Evolutionary conservation across 495 filamentous ascomycete species (phyloP).

Genomic region (Penicillium malachiteum): DNA sequence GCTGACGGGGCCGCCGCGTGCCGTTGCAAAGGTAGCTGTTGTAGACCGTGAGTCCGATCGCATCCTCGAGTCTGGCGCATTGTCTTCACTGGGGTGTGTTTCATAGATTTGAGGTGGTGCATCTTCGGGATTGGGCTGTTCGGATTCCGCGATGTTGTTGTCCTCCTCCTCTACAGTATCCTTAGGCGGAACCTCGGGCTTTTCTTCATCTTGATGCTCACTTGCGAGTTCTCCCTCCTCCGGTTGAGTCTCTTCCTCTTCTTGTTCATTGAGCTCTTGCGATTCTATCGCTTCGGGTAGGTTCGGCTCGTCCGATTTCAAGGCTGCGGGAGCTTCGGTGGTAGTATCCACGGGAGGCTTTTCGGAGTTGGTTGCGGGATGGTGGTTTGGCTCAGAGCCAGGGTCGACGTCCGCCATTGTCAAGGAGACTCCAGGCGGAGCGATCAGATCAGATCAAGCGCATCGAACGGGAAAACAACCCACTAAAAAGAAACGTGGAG

Average conservation of each 20-base stretch:
- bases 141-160: constrained; percentile 7
- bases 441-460: constrained; percentile 26
- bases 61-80: constrained; percentile 33
- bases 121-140: constrained; percentile 9
- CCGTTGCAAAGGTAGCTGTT: constrained; percentile 51
- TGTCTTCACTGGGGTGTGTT: constrained; percentile 29
- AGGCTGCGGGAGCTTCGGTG: constrained; percentile 25
- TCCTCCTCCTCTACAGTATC: constrained; percentile 11
- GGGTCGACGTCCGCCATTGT: constrained; percentile 49
- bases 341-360: constrained; percentile 33
- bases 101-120: constrained; percentile 26
- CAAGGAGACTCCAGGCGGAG: constrained; percentile 40
- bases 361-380: constrained; percentile 28
- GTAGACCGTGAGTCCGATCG: constrained; percentile 62
- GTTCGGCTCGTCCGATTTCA: constrained; percentile 34
- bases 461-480: constrained; percentile 28
- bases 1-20: constrained; percentile 65
- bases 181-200: constrained; percentile 28
- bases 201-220: constrained; percentile 11
- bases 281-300: constrained; percentile 31
- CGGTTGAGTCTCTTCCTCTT: constrained; percentile 13
- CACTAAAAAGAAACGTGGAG: neutral
- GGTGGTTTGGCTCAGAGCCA: constrained; percentile 38
- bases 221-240: constrained; percentile 11
- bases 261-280: constrained; percentile 29